A percentile compares a stretch with the other conserved stretches of the same genome.
Evolutionary conservation across 2,329 filamentous ascomycete species (phyloP).

Genomic region (Aspergillus viridinutans): DNA sequence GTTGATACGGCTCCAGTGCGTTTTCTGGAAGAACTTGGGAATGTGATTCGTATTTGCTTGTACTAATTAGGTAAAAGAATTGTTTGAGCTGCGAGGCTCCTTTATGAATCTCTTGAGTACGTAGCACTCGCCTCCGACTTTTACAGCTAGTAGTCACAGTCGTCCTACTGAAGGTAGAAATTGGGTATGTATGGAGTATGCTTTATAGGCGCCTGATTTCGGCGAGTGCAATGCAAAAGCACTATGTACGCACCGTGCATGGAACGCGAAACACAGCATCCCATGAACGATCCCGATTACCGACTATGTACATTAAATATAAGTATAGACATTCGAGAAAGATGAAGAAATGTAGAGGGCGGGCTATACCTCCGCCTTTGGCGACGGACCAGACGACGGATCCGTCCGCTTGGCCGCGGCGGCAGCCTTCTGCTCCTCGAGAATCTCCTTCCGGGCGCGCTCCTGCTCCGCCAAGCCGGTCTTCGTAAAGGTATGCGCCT

Average conservation of each 20-base stretch:
- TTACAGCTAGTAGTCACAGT: neutral
- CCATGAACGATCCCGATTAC: neutral
- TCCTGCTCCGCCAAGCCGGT: conserved; percentile 45
- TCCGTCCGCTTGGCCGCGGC: conserved; percentile 46
- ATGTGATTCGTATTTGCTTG: conserved; percentile 1
- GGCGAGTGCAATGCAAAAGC: neutral
- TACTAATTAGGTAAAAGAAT: neutral
- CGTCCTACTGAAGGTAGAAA: neutral
- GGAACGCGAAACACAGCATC: neutral
- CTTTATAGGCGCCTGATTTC: neutral
- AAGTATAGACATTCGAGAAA: neutral
- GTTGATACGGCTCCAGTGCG: neutral
- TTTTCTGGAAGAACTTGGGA: conserved; percentile 2
- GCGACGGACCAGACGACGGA: neutral
- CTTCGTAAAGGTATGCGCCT: conserved; percentile 41
- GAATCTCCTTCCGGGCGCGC: conserved; percentile 35
- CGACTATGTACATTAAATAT: neutral
- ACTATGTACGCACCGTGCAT: neutral
- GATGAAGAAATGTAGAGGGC: neutral
- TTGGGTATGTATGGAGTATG: neutral
- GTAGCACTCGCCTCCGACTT: neutral
- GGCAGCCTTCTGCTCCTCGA: conserved; percentile 50
- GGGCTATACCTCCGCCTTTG: neutral
- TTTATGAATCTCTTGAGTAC: neutral
- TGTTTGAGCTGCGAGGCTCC: neutral